Conservation (phyloP, 2,329 filamentous ascomycete species). For the Hypoxylon sp. region DNA sequence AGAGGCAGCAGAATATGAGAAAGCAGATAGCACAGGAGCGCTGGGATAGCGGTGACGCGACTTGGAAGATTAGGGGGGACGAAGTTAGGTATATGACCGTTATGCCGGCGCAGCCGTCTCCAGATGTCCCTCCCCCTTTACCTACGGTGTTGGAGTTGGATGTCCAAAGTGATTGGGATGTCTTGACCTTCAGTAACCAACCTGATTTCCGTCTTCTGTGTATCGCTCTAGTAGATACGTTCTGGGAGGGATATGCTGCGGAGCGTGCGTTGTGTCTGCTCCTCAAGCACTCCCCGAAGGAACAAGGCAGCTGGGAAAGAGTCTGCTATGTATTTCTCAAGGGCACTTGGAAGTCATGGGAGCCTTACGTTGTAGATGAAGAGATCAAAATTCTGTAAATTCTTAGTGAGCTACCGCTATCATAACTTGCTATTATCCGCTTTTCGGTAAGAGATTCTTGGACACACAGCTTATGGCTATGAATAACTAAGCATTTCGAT, state of each 20-base stretch:
- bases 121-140: not conserved
- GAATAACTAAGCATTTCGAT: no score
- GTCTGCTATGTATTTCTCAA: conserved; percentile 19
- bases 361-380: conserved; percentile 4
- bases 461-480: no score
- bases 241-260: conserved; percentile 13
- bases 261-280: conserved; percentile 20
- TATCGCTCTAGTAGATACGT: conserved; percentile 15
- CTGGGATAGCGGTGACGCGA: conserved; percentile 22
- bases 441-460: no score
- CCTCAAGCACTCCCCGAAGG: conserved; percentile 6
- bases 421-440: no score
- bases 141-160: conserved; percentile 21
- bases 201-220: conserved; percentile 4
- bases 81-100: conserved; percentile 16
- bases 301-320: conserved; percentile 16
- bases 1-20: conserved; percentile 24
- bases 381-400: conserved; percentile 13
- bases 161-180: conserved; percentile 27
- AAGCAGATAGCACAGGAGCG: conserved; percentile 13
- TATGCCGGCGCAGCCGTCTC: conserved; percentile 1
- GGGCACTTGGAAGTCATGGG: conserved; percentile 20
- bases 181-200: not conserved
- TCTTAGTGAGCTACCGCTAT: not conserved
- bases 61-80: conserved; percentile 6